Base-by-base conservation (phyloP, 1,284 basidiomycete genomes). In the Cutaneotrichosporon sp. region DNA sequence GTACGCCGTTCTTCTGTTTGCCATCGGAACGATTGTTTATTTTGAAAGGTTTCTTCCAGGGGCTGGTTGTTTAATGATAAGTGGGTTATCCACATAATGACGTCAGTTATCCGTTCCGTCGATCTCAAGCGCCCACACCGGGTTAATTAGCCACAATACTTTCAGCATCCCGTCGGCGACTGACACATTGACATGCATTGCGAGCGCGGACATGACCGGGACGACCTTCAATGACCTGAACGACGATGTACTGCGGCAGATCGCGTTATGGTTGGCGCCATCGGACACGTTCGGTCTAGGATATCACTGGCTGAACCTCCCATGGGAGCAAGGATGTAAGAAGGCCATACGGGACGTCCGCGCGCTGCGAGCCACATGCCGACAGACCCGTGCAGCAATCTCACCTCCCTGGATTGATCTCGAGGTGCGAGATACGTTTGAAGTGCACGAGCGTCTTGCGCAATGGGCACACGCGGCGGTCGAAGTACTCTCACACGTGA, bases 211-310 rank as follows among this genome's bases (percentile, higher is more conserved):
- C 17, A 12, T 18, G 38, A 7, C 38, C 10, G 17, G 20, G 12
- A 37, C 36, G 17, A 43, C 45, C 8, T 55, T 55, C 23, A 20
- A 18, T 7, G 48, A 50, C 45, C 53, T 55, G 43, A 50, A 46
- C 40, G 17, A 47, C 33, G 54, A 55, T 17, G 22, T 55, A 5
- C 44, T 55, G n/a, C 22, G 18, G 15, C 35, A 51, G 18, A 51
- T 55, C 18, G 49, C 33, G 9, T 15, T n/a, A 15, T 41, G 45
- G 26, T 30, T 43, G 2, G 7, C 30, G 4, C 47, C 37, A 13
- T 9, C 15, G 26, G 26, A 30, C 10, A 30, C 26, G 26, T 10
- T 5, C 10, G 26, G 26, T 10, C 26, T 30, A 10, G 26, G 26
- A 30, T 30, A 30, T 30, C 51, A 43, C 39, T 47, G 45, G 45